phyloP scores from a whole-genome alignment of 805 yeast species.

The Zygosaccharomyces bailii region DNA sequence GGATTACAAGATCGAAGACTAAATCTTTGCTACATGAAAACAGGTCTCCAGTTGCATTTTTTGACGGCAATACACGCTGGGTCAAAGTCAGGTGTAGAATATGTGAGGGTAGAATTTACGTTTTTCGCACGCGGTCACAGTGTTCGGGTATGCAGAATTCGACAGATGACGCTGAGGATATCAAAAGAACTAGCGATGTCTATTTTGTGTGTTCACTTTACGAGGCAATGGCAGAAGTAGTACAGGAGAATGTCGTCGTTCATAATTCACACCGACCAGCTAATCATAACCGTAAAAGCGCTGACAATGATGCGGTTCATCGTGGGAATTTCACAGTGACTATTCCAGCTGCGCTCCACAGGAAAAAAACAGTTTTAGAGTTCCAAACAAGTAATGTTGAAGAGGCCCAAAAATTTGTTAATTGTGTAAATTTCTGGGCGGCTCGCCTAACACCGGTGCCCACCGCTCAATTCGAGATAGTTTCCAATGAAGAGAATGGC shows the following conservation, averaged over 20 bases:
- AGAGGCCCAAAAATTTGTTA: conserved; percentile 64
- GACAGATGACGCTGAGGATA: conserved; percentile 11
- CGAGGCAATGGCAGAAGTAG: conserved; percentile 28
- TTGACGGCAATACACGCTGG: conserved; percentile 25
- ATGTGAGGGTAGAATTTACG: conserved; percentile 29
- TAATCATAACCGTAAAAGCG: neutral
- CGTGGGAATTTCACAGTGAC: conserved; percentile 25
- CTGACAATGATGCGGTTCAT: conserved; percentile 1
- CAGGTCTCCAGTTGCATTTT: conserved; percentile 21
- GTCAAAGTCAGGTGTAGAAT: conserved; percentile 22
- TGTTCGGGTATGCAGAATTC: conserved; percentile 2
- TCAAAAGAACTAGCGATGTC: conserved; percentile 15
- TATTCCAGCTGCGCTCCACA: conserved; percentile 23
- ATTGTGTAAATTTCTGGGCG: conserved; percentile 88
- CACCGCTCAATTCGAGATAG: conserved; percentile 58
- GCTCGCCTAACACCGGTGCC: conserved; percentile 81
- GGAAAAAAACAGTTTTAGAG: conserved; percentile 41
- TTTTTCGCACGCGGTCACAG: conserved; percentile 17
- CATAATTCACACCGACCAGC: conserved; percentile 8
- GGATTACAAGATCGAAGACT: conserved; percentile 22
- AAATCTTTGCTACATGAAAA: conserved; percentile 12
- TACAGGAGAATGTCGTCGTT: conserved; percentile 31
- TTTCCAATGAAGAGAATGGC: conserved; percentile 75
- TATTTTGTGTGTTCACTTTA: conserved; percentile 26
- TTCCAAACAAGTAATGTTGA: conserved; percentile 66